phyloP scores from a whole-genome alignment of 345 rosid species.

The Balakata baccata region DNA sequence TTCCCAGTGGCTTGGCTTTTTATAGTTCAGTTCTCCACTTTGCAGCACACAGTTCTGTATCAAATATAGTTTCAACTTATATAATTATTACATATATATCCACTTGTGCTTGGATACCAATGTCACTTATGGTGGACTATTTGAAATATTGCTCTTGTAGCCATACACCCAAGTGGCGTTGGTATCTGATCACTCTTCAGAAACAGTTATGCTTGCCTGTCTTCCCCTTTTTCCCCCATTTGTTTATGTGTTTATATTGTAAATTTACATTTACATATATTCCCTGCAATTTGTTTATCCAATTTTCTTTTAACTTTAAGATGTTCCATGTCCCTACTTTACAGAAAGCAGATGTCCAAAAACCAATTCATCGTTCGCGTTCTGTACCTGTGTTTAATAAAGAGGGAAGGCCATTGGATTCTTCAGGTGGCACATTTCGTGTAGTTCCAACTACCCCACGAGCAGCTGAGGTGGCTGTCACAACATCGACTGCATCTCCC shows the following conservation, averaged over 20 bases:
- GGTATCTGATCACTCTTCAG: background rate
- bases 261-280: conserved; percentile 6
- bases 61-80: background rate
- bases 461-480: conserved; percentile 26
- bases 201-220: too few relatives aligned
- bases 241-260: background rate
- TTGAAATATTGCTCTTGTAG: background rate
- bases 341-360: conserved; percentile 57
- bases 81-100: background rate
- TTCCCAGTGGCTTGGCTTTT: background rate
- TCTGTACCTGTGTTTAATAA: conserved; percentile 72
- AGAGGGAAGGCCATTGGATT: conserved; percentile 50
- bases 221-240: background rate
- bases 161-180: background rate
- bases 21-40: background rate
- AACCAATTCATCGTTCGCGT: conserved; percentile 71
- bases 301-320: conserved; percentile 19
- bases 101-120: background rate
- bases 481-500: conserved; percentile 31
- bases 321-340: conserved; percentile 19
- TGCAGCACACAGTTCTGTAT: background rate
- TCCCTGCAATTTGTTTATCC: background rate
- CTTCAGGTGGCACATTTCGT: conserved; percentile 51
- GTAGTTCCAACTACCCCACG: conserved; percentile 63
- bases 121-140: too few relatives aligned